Percentiles rank a stretch among this genome's conserved stretches.
phyloP scores from a whole-genome alignment of 2,329 filamentous ascomycete genomes.

The Byssothecium circinans region DNA sequence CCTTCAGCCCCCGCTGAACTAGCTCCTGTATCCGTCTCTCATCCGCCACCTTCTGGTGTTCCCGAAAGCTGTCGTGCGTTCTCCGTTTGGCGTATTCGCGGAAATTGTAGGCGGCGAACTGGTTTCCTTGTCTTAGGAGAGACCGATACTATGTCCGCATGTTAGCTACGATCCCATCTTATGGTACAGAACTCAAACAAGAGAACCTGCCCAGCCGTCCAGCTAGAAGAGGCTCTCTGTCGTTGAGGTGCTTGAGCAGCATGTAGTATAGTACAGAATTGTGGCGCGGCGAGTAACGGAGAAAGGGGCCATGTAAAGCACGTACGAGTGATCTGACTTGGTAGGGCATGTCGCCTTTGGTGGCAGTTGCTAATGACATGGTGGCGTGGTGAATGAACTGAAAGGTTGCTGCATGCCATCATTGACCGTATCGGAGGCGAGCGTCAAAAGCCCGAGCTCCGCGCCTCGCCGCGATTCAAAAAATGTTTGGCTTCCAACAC shows the following conservation, averaged over 20 bases:
- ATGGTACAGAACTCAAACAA: not conserved
- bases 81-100: slow-evolving; percentile 92
- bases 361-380: slow-evolving; percentile 41
- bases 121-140: slow-evolving; percentile 78
- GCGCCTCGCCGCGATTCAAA: not conserved
- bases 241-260: not conserved
- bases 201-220: not conserved
- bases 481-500: not conserved
- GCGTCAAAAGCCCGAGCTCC: slow-evolving; percentile 32
- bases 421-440: slow-evolving; percentile 31
- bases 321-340: slow-evolving; percentile 46
- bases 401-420: slow-evolving; percentile 28
- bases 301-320: slow-evolving; percentile 13
- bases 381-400: slow-evolving; percentile 14
- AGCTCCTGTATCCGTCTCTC: slow-evolving; percentile 79
- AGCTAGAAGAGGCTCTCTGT: not conserved
- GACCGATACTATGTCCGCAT: slow-evolving; percentile 73
- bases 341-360: slow-evolving; percentile 42
- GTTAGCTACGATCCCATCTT: slow-evolving; percentile 5
- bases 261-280: not conserved
- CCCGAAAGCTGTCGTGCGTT: slow-evolving; percentile 87
- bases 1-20: slow-evolving; percentile 82
- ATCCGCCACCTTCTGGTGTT: slow-evolving; percentile 73
- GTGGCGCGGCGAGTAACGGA: slow-evolving; percentile 1
- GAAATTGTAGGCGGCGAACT: slow-evolving; percentile 97